Percentiles rank a stretch among this genome's conserved stretches.
Conservation (phyloP, 129 eudicot genomes). For the Oenanthe sinensis region DNA sequence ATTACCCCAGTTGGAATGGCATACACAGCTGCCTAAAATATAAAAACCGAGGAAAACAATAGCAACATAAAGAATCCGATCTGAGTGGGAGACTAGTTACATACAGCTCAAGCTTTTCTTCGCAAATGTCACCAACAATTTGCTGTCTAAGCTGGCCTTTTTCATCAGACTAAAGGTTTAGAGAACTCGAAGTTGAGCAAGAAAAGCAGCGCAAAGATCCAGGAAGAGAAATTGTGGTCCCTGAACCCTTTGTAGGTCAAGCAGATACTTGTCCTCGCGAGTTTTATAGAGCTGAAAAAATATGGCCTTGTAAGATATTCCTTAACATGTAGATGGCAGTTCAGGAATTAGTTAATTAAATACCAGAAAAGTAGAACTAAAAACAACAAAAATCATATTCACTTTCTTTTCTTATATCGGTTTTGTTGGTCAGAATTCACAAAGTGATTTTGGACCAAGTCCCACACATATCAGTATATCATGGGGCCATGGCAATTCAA, state of each 20-base stretch:
- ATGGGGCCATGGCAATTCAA: not conserved
- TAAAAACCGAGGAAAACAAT: not conserved
- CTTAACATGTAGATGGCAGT: not conserved
- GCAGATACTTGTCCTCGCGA: conserved; percentile 83
- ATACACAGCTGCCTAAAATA: conserved; percentile 22
- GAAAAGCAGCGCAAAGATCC: conserved; percentile 92
- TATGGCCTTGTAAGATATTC: conserved; percentile 1
- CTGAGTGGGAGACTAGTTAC: conserved; percentile 26
- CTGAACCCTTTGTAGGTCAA: conserved; percentile 86
- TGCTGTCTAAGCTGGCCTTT: conserved; percentile 34
- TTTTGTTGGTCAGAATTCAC: not conserved
- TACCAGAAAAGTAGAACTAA: not conserved
- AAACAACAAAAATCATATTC: not conserved
- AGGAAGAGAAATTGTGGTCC: conserved; percentile 88
- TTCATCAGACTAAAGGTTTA: conserved; percentile 29
- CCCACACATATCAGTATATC: not conserved
- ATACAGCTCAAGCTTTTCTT: conserved; percentile 40
- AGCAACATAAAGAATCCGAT: conserved; percentile 4
- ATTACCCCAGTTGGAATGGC: conserved; percentile 20
- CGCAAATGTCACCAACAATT: conserved; percentile 21
- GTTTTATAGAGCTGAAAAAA: conserved; percentile 82
- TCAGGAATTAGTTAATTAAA: not conserved
- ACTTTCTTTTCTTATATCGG: not conserved
- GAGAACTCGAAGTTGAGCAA: conserved; percentile 89
- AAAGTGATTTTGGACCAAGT: not conserved